These are phyloP conservation scores for Colletotrichum sp. DNA, from an alignment of 2,329 filamentous ascomycete genomes.

Conservation along the genomic window DNA sequence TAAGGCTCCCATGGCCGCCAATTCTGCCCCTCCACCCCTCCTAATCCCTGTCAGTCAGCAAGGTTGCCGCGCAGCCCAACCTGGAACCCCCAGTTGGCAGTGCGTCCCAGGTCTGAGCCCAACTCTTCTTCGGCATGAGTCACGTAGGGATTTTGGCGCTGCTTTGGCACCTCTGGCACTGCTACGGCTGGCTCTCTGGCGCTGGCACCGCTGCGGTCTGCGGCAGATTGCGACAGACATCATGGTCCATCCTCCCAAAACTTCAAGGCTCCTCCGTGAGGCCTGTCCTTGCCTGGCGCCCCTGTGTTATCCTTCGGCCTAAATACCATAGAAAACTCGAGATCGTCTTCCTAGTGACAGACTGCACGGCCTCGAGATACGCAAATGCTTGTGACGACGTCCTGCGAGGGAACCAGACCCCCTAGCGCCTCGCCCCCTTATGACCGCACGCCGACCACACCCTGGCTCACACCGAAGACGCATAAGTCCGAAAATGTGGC, in stretches of 20 bases:
- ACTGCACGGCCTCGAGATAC: not conserved
- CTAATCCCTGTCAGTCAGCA: slow-evolving; percentile 11
- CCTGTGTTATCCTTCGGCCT: not conserved
- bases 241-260: slow-evolving; percentile 4
- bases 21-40: slow-evolving; percentile 19
- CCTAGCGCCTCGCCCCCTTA: not conserved
- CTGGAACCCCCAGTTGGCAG: not conserved
- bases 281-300: slow-evolving; percentile 2
- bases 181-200: not conserved
- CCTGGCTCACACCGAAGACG: not conserved
- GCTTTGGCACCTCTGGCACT: not conserved
- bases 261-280: slow-evolving; percentile 6
- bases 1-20: slow-evolving; percentile 7
- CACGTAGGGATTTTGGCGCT: slow-evolving; percentile 5
- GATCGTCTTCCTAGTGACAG: not conserved
- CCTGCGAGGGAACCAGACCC: not conserved
- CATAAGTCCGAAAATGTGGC: slow-evolving; percentile 14
- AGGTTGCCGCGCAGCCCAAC: slow-evolving; percentile 21
- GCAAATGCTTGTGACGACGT: not conserved
- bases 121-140: slow-evolving; percentile 20
- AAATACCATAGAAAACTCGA: not conserved
- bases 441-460: not conserved
- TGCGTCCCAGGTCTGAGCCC: slow-evolving; percentile 11
- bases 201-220: not conserved
- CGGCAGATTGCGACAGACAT: not conserved